These are phyloP conservation scores for Citrullus mucosospermus DNA, from an alignment of 306 rosid genomes.

Conservation along the genomic window DNA sequence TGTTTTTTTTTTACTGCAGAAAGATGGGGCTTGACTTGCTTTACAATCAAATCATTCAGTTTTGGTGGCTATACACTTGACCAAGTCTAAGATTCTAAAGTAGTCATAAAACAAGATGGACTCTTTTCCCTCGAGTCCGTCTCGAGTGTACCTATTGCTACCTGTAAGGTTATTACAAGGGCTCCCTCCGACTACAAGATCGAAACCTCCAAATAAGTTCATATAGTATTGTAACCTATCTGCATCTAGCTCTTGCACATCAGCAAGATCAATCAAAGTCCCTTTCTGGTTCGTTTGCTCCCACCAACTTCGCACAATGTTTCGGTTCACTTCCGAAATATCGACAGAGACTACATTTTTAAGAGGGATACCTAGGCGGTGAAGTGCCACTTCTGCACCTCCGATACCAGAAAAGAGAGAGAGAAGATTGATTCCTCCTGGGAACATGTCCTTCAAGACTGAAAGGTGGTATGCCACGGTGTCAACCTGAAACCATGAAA, in stretches of 20 bases:
- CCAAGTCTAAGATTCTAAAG: slow-evolving; percentile 59
- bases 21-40: neutral
- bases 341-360: slow-evolving; percentile 80
- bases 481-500: slow-evolving; percentile 57
- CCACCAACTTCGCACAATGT: slow-evolving; percentile 88
- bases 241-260: slow-evolving; percentile 41
- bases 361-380: slow-evolving; percentile 63
- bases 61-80: slow-evolving; percentile 33
- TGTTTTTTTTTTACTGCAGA: neutral
- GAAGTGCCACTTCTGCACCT: slow-evolving; percentile 94
- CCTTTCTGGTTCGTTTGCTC: slow-evolving; percentile 94
- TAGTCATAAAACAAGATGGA: slow-evolving; percentile 69
- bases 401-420: slow-evolving; percentile 96
- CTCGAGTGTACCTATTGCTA: slow-evolving; percentile 70
- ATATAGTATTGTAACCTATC: slow-evolving; percentile 46
- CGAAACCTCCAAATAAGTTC: slow-evolving; percentile 57
- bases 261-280: slow-evolving; percentile 40
- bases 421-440: slow-evolving; percentile 70
- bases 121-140: slow-evolving; percentile 80
- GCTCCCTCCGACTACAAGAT: slow-evolving; percentile 87
- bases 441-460: slow-evolving; percentile 64
- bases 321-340: slow-evolving; percentile 60
- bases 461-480: slow-evolving; percentile 91
- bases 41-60: slow-evolving; percentile 12
- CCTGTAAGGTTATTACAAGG: slow-evolving; percentile 95